Conservation (phyloP, 371 early-diverging fungal species). For the Mucor saturninus region DNA sequence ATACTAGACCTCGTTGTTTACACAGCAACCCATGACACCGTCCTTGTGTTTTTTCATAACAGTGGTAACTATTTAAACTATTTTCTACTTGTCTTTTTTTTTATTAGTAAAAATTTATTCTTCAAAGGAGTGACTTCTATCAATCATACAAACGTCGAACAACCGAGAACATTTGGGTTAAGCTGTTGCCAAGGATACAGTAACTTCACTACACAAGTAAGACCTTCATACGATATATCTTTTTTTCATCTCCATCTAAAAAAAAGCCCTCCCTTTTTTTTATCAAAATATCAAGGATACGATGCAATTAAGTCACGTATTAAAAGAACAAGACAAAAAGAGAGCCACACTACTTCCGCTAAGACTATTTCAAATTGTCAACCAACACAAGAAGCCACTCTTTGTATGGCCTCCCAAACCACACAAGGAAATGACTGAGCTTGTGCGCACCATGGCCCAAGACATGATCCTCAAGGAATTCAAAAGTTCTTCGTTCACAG, state of each 20-base stretch:
- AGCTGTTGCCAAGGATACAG: not conserved
- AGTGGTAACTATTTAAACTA: conserved; percentile 20
- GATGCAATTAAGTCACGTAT: not conserved
- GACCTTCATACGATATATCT: too few species aligned
- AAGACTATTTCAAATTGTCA: conserved; percentile 53
- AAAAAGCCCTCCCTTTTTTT: too few species aligned
- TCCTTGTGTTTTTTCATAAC: conserved; percentile 62
- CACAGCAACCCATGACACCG: conserved; percentile 56
- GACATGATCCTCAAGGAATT: conserved; percentile 8
- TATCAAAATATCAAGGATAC: not conserved
- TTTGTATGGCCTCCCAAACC: conserved; percentile 46
- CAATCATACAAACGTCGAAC: not conserved
- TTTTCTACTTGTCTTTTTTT: too few species aligned
- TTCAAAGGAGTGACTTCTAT: too few species aligned
- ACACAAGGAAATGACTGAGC: not conserved
- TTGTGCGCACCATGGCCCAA: conserved; percentile 8
- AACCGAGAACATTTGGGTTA: not conserved
- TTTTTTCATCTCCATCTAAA: too few species aligned
- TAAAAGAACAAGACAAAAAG: not conserved
- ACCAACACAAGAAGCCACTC: conserved; percentile 37
- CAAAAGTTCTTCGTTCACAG: conserved; percentile 9
- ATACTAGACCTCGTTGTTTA: conserved; percentile 62
- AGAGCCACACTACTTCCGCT: conserved; percentile 18
- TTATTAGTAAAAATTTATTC: too few species aligned
- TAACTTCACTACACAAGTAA: not conserved